Evolutionary conservation across 257 asterid genomes (phyloP).

Genomic region (Penstemon davidsonii): DNA sequence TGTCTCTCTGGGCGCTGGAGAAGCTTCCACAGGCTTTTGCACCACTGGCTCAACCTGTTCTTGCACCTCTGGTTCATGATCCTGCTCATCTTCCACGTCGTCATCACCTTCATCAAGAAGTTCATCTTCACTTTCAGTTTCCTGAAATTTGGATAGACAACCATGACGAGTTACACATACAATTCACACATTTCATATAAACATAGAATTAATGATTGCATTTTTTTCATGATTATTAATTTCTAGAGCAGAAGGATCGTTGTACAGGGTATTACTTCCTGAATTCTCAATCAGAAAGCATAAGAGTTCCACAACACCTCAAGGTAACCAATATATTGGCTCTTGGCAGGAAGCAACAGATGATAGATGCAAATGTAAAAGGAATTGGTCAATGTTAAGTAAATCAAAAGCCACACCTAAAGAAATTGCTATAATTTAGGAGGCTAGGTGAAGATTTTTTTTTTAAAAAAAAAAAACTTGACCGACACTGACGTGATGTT

Average conservation of each 20-base stretch:
- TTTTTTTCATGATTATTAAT: neutral
- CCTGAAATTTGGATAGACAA: constrained; percentile 40
- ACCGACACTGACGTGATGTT: constrained; percentile 4
- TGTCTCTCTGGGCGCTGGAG: constrained; percentile 70
- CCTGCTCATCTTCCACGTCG: constrained; percentile 69
- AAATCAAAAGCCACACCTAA: constrained; percentile 2
- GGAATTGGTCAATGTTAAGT: neutral
- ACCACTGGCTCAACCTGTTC: constrained; percentile 57
- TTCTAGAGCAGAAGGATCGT: neutral
- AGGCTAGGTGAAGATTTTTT: neutral
- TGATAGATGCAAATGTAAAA: neutral
- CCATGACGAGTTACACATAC: constrained; percentile 8
- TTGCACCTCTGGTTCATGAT: constrained; percentile 60
- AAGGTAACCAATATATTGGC: neutral
- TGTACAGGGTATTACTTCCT: neutral
- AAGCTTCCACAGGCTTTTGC: constrained; percentile 51
- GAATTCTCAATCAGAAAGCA: constrained; percentile 9
- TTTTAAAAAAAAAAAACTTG: neutral
- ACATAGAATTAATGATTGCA: neutral
- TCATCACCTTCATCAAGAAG: constrained; percentile 67
- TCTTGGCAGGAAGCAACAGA: neutral
- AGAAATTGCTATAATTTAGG: neutral
- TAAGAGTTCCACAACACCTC: neutral
- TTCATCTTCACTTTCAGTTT: constrained; percentile 68
- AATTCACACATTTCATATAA: constrained; percentile 4